Percentiles rank a stretch among this genome's conserved stretches.
These are phyloP conservation scores for Arachnopeziza araneosa DNA, from an alignment of 2,329 filamentous ascomycete genomes.

Conservation along the genomic window DNA sequence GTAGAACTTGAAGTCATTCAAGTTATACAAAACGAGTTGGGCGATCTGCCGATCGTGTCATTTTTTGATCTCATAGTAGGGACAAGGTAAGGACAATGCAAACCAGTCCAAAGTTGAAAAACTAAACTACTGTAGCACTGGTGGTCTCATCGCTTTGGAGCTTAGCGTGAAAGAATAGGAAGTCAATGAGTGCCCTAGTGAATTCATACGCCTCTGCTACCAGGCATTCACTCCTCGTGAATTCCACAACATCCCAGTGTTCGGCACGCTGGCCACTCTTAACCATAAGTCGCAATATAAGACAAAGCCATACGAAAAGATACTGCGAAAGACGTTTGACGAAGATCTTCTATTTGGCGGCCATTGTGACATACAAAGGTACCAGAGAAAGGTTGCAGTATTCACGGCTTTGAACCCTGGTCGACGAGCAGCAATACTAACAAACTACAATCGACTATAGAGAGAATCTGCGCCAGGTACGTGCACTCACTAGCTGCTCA, in stretches of 20 bases:
- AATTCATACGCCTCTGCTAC: neutral
- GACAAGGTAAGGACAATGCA: neutral
- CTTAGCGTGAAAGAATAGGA: neutral
- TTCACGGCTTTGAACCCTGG: neutral
- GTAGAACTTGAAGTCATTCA: neutral
- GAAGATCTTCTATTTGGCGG: neutral
- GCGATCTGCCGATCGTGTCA: neutral
- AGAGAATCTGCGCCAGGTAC: too few species aligned
- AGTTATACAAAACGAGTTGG: neutral
- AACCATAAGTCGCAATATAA: neutral
- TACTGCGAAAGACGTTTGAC: neutral
- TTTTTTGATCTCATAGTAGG: neutral
- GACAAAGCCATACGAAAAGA: neutral
- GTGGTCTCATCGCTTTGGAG: neutral
- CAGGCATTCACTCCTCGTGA: neutral
- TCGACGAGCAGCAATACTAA: neutral
- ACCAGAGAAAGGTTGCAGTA: neutral
- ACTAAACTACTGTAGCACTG: neutral
- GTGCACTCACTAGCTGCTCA: too few species aligned
- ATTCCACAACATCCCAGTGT: too few species aligned
- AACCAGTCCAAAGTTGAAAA: neutral
- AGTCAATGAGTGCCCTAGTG: neutral
- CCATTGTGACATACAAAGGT: neutral
- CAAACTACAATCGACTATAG: neutral
- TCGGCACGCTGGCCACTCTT: too few species aligned